Percentiles rank a stretch among this genome's conserved stretches.
These are phyloP conservation scores for Heritiera littoralis DNA, from an alignment of 345 rosid genomes.

Conservation along the genomic window DNA sequence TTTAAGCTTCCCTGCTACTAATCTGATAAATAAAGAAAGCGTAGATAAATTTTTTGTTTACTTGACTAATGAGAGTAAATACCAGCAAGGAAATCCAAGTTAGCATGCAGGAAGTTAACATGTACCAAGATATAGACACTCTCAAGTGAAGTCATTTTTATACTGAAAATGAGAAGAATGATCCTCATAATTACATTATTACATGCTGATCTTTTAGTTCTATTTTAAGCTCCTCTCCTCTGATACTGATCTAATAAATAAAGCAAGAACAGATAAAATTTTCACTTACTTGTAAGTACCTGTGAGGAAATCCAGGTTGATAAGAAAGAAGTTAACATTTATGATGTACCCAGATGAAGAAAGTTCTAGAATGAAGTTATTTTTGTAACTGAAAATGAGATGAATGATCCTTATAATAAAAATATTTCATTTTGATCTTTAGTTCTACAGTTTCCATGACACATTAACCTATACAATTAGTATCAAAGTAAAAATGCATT, in stretches of 20 bases:
- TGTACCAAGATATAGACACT: background rate
- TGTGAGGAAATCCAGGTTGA: background rate
- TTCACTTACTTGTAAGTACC: background rate
- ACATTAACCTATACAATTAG: background rate
- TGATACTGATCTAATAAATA: slow-evolving; percentile 44
- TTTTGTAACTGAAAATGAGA: background rate
- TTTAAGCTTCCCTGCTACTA: slow-evolving; percentile 36
- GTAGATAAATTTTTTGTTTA: slow-evolving; percentile 3
- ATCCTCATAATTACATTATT: background rate
- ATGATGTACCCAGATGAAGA: background rate
- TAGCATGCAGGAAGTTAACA: background rate
- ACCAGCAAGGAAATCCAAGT: background rate
- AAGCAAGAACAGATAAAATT: slow-evolving; percentile 19
- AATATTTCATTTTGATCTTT: slow-evolving; percentile 1
- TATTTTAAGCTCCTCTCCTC: slow-evolving; percentile 40
- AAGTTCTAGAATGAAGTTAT: background rate
- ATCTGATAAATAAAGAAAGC: slow-evolving; percentile 45
- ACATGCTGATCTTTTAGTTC: background rate
- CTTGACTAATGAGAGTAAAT: background rate
- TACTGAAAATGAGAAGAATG: background rate
- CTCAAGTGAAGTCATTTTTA: background rate
- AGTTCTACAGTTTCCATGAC: background rate
- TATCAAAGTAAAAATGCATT: background rate
- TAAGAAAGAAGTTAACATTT: background rate
- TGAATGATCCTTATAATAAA: background rate